Conservation (phyloP, 2,329 filamentous ascomycete species). For the Ramichloridium luteum region DNA sequence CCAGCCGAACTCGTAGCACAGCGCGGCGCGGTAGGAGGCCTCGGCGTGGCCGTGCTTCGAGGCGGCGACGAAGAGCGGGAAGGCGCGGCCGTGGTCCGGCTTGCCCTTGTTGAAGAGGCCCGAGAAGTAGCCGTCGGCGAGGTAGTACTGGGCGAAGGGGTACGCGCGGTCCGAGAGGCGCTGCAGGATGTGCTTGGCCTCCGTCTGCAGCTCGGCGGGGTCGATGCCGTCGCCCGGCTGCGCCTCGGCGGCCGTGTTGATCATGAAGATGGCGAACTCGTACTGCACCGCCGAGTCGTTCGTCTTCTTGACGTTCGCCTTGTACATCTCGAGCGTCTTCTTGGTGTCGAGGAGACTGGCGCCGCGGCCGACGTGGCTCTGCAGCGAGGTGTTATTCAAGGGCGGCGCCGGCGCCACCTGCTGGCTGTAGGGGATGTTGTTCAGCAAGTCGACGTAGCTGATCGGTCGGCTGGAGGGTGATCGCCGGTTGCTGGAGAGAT, state of each 20-base stretch:
- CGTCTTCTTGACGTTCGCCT: constrained; percentile 93
- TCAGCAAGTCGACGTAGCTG: constrained; percentile 51
- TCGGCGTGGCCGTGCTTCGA: constrained; percentile 97
- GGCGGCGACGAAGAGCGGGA: constrained; percentile 82
- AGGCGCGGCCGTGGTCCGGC: constrained; percentile 80
- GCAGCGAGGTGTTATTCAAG: constrained; percentile 71
- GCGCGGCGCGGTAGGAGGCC: constrained; percentile 79
- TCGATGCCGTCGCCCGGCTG: constrained; percentile 29
- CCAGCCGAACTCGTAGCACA: constrained; percentile 98
- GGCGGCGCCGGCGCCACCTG: constrained; percentile 51
- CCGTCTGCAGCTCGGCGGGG: constrained; percentile 57
- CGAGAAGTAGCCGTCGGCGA: constrained; percentile 86
- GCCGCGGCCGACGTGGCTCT: constrained; percentile 70
- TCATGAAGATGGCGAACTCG: constrained; percentile 89
- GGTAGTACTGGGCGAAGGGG: constrained; percentile 95
- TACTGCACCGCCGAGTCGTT: constrained; percentile 84
- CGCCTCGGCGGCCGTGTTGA: constrained; percentile 75
- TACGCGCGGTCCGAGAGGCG: constrained; percentile 77
- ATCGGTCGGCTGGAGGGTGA: constrained; percentile 47
- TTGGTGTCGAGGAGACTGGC: constrained; percentile 82
- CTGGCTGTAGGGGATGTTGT: constrained; percentile 62
- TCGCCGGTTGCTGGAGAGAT: constrained; percentile 39
- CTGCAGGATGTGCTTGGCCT: constrained; percentile 82
- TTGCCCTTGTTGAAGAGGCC: constrained; percentile 92
- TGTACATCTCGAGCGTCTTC: constrained; percentile 96